A percentile compares a stretch with the other conserved stretches of the same genome.
phyloP scores from a whole-genome alignment of 2,329 filamentous ascomycete genomes.

The Botrytis tulipae region DNA sequence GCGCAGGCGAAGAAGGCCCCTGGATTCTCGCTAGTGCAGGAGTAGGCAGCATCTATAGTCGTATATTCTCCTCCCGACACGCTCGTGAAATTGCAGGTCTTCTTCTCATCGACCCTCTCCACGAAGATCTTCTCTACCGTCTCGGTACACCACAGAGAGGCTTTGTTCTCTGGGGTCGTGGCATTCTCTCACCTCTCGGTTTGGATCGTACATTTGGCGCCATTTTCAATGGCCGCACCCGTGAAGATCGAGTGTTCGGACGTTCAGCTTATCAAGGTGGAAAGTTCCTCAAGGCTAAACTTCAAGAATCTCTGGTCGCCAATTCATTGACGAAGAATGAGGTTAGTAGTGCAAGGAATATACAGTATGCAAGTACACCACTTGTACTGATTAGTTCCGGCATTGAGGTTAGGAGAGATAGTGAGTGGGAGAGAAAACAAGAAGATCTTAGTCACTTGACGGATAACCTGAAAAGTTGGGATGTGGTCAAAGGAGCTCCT shows the following conservation, averaged over 20 bases:
- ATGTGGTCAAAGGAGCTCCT: conserved; percentile 79
- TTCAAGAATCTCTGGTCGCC: conserved; percentile 91
- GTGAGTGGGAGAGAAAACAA: conserved; percentile 80
- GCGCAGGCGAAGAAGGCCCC: conserved; percentile 78
- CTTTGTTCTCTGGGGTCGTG: conserved; percentile 82
- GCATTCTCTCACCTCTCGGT: conserved; percentile 82
- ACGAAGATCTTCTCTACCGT: conserved; percentile 77
- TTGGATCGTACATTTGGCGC: conserved; percentile 77
- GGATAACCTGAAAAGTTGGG: conserved; percentile 76
- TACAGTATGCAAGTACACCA: conserved; percentile 73
- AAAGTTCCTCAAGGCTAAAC: conserved; percentile 82
- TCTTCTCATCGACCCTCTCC: conserved; percentile 81
- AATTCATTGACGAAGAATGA: conserved; percentile 82
- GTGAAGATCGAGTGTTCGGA: conserved; percentile 83
- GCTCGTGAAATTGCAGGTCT: conserved; percentile 71
- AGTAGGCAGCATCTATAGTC: conserved; percentile 82
- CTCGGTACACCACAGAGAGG: conserved; percentile 68
- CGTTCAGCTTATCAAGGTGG: conserved; percentile 73
- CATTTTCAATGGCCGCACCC: conserved; percentile 74
- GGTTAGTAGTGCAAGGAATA: conserved; percentile 71
- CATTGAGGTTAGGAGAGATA: conserved; percentile 61
- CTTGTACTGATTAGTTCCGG: conserved; percentile 83
- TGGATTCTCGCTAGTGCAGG: conserved; percentile 88
- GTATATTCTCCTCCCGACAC: conserved; percentile 87
- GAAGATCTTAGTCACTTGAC: conserved; percentile 80